Evolutionary conservation across 352 stramenopile species (phyloP), one percentile per base, ranked within the genome.

Genomic region (Nothophytophthora sp.): DNA sequence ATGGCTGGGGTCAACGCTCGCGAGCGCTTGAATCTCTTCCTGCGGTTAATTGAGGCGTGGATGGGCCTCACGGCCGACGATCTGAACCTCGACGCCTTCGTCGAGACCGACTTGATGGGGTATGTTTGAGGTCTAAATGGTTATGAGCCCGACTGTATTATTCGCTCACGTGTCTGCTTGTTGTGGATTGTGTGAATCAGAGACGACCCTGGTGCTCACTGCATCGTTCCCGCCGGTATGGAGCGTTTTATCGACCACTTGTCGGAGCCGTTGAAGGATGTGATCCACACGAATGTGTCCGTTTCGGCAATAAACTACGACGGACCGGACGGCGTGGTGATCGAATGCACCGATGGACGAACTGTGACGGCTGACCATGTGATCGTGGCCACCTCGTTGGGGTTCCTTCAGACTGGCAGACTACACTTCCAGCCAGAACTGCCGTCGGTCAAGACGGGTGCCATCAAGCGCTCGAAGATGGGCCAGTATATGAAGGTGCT

Each of bases 401-500:
- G 79, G 0, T 52, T 75, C 5, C 63, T 90, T 3, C 75, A 89
- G 57, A 60, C 57, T 1, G 56, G 59, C 11, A 67, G 67, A 19
- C 51, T 92, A 28, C 37, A 51, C 30, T 92, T 92, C 42, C 49
- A 66, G 5, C 81, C 77, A 4, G 49, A 60, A 8, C 58, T 92
- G 0, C 77, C 76, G 1, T 39, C 29, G 1, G 55, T 51, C 5
- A 92, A 92, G 51, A 60, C 62, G 10, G 41, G 41, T 12, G 73
- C 81, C 13, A 67, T 90, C 25, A 50, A 83, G 12, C 48, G 70
- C 5, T 85, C 76, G 11, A 66, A 63, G 11, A 87, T 88, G 67
- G 80, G 77, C 7, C 67, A 64, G 38, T 88, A 78, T 65, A 60
- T 97, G 63, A 91, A 88, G 54, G 43, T 70, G 58, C 66, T 97